Percentiles rank a stretch among this genome's conserved stretches.
phyloP scores from a whole-genome alignment of 768 basidiomycete species.

The Boletales sp. region DNA sequence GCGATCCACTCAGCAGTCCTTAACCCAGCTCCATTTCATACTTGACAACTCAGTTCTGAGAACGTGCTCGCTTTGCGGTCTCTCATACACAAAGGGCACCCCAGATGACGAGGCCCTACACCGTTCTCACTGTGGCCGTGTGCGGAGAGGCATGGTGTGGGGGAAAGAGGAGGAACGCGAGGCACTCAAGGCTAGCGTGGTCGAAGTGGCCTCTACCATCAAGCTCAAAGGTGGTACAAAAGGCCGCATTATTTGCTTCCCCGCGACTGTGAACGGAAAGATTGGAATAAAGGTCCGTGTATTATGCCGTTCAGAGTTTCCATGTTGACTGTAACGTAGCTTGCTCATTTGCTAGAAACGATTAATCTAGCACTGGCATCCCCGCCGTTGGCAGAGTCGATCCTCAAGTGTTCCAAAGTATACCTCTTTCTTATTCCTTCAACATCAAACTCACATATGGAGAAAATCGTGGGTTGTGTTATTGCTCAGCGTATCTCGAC shows the following conservation, averaged over 20 bases:
- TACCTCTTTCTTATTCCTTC: constrained; percentile 68
- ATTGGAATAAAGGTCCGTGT: constrained; percentile 68
- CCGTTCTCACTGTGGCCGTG: constrained; percentile 69
- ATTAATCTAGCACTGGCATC: constrained; percentile 72
- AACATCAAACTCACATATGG: constrained; percentile 35
- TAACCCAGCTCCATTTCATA: constrained; percentile 67
- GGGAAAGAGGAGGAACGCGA: constrained; percentile 77
- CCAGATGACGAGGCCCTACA: constrained; percentile 77
- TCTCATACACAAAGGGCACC: constrained; percentile 78
- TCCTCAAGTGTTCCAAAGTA: constrained; percentile 64
- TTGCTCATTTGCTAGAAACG: constrained; percentile 63
- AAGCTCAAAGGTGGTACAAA: constrained; percentile 55
- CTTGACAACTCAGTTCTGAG: constrained; percentile 63
- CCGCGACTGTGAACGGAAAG: constrained; percentile 60
- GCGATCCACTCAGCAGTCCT: too few species aligned
- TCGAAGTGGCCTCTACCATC: constrained; percentile 51
- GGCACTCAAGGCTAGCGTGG: constrained; percentile 40
- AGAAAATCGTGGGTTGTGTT: constrained; percentile 80
- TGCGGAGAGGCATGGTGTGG: constrained; percentile 82
- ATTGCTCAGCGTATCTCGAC: constrained; percentile 75
- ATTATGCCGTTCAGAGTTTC: too few species aligned
- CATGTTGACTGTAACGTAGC: constrained; percentile 35
- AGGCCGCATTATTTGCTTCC: constrained; percentile 71
- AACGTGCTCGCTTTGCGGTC: constrained; percentile 62
- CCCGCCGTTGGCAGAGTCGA: constrained; percentile 55